Evolutionary conservation across 148 eudicot genomes (phyloP).

Genomic region (Rhododendron molle): DNA sequence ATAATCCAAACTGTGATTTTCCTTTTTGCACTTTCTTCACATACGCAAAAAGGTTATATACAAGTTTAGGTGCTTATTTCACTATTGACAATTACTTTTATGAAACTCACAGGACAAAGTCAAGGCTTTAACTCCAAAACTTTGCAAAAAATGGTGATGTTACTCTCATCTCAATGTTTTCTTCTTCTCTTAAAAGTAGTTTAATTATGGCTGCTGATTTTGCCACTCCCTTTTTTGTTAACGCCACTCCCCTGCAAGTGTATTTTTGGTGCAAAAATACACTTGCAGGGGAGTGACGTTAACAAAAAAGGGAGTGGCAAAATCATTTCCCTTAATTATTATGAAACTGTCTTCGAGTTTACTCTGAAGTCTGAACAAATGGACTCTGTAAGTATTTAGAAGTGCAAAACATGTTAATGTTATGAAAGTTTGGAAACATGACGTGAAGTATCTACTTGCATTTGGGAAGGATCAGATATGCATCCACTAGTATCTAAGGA

Average conservation of each 20-base stretch:
- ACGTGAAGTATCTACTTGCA: not conserved
- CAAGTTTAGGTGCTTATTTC: not conserved
- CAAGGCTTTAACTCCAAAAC: not conserved
- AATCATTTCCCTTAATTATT: too few relatives aligned
- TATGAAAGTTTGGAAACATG: not conserved
- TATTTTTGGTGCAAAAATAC: too few relatives aligned
- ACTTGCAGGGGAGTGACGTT: too few relatives aligned
- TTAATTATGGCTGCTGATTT: too few relatives aligned
- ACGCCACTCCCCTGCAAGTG: too few relatives aligned
- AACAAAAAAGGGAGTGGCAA: too few relatives aligned
- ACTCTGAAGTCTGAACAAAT: not conserved
- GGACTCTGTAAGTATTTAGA: not conserved
- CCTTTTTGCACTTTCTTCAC: not conserved
- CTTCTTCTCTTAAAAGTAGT: not conserved
- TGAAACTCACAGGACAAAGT: not conserved
- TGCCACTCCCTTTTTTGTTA: too few relatives aligned
- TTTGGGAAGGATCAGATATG: not conserved
- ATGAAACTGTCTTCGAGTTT: not conserved
- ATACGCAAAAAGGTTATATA: not conserved
- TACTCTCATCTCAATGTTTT: not conserved
- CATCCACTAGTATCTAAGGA: not conserved
- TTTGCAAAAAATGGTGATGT: not conserved
- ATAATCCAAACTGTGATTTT: not conserved
- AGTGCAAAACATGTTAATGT: not conserved
- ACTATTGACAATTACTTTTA: not conserved